phyloP scores from a whole-genome alignment of 2,329 filamentous ascomycete genomes.

The Myriosclerotinia scirpicola region DNA sequence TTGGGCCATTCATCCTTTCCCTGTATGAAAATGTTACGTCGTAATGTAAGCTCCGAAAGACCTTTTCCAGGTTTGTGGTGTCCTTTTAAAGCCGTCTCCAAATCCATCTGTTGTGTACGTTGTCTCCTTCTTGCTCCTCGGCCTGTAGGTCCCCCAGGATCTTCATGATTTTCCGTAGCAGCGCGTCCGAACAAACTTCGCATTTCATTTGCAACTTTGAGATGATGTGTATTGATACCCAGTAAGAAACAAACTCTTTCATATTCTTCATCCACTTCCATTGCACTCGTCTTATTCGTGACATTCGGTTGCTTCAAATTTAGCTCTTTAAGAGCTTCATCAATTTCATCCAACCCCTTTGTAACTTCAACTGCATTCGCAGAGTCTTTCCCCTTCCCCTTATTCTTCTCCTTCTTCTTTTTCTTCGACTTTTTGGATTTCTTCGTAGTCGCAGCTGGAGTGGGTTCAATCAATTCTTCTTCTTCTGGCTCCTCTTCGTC shows the following conservation, averaged over 20 bases:
- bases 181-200: slow-evolving; percentile 67
- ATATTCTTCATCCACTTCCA: slow-evolving; percentile 36
- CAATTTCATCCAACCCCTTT: slow-evolving; percentile 60
- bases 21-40: slow-evolving; percentile 67
- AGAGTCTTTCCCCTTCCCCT: slow-evolving; percentile 24
- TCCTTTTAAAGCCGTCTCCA: slow-evolving; percentile 41
- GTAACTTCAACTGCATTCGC: slow-evolving; percentile 33
- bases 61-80: slow-evolving; percentile 54
- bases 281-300: slow-evolving; percentile 35
- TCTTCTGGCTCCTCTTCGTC: slow-evolving; percentile 41
- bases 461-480: slow-evolving; percentile 38
- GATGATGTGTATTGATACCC: slow-evolving; percentile 65
- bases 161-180: slow-evolving; percentile 57
- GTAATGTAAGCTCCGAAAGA: slow-evolving; percentile 57
- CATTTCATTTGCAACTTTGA: slow-evolving; percentile 93
- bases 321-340: slow-evolving; percentile 60
- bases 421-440: slow-evolving; percentile 59
- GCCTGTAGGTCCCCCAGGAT: slow-evolving; percentile 43
- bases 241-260: slow-evolving; percentile 55
- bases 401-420: slow-evolving; percentile 43
- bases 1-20: slow-evolving; percentile 72
- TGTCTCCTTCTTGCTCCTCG: slow-evolving; percentile 46
- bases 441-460: slow-evolving; percentile 35
- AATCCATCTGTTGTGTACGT: slow-evolving; percentile 48
- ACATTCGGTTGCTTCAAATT: slow-evolving; percentile 44